These are phyloP conservation scores for Ophiognomonia clavigignenti-juglandacearum DNA, from an alignment of 2,329 filamentous ascomycete species.

Conservation along the genomic window DNA sequence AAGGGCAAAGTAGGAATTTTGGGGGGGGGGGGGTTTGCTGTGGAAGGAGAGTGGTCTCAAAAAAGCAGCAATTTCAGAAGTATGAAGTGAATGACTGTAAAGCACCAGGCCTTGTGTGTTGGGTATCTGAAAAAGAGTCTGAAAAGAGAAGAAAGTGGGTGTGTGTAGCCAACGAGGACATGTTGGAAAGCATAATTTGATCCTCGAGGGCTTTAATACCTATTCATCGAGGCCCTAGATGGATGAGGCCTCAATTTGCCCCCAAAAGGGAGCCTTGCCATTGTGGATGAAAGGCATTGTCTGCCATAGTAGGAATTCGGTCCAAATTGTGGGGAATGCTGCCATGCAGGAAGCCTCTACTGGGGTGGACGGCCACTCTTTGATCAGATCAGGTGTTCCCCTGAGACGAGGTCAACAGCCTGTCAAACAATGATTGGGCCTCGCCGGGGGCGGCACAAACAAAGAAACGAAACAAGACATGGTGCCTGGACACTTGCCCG, in stretches of 20 bases:
- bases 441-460: not conserved
- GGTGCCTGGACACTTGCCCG: not conserved
- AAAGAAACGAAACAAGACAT: slow-evolving; percentile 7
- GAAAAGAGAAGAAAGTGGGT: not conserved
- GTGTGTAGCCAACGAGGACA: not conserved
- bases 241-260: slow-evolving; percentile 1
- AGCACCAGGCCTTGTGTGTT: not conserved
- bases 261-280: not conserved
- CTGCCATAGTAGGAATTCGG: too few relatives aligned
- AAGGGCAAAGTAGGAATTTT: not conserved
- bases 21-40: too few relatives aligned
- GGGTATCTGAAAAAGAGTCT: not conserved
- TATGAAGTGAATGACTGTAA: not conserved
- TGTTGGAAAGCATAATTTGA: not conserved
- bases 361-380: slow-evolving; percentile 3
- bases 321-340: not conserved
- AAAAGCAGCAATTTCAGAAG: not conserved
- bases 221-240: not conserved
- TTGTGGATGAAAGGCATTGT: slow-evolving; percentile 1
- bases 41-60: not conserved
- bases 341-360: not conserved
- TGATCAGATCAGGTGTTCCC: not conserved
- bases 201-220: slow-evolving; percentile 4
- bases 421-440: not conserved
- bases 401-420: slow-evolving; percentile 2